These are phyloP conservation scores for Boletellus deceptivus DNA, from an alignment of 1,284 basidiomycete genomes.

Conservation along the genomic window DNA sequence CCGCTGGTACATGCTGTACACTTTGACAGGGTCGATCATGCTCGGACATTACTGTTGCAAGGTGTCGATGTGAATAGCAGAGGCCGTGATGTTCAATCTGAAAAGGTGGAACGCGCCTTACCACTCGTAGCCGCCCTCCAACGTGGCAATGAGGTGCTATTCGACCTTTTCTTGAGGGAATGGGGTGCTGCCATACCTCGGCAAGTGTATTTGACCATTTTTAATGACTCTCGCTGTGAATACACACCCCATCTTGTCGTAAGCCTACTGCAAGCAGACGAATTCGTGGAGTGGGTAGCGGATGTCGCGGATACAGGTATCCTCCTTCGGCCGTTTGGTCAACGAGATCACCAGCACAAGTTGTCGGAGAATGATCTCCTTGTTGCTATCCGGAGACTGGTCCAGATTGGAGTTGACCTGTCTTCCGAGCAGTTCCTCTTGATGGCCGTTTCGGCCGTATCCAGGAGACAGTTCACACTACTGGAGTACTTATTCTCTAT, in stretches of 20 bases:
- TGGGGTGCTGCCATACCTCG: background rate
- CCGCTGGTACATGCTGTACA: constrained; percentile 4
- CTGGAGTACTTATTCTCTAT: background rate
- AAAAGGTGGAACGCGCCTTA: background rate
- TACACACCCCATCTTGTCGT: background rate
- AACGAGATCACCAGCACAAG: background rate
- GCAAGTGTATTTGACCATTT: background rate
- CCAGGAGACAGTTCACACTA: background rate
- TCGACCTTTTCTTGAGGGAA: background rate
- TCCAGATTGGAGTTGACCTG: background rate
- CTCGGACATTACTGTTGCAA: background rate
- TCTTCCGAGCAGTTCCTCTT: background rate
- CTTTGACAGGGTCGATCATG: constrained; percentile 4
- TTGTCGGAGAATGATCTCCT: background rate
- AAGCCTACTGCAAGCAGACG: background rate
- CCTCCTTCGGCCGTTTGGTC: background rate
- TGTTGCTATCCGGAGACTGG: background rate
- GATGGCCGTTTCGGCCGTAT: background rate
- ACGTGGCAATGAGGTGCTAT: background rate
- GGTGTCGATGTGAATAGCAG: background rate
- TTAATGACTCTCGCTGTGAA: background rate
- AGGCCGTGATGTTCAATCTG: background rate
- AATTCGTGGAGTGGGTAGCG: background rate
- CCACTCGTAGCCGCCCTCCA: constrained; percentile 1
- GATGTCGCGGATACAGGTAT: too few relatives aligned